Conservation (phyloP, 208 protist genomes). For the Acanthamoeba culbertsoni region DNA sequence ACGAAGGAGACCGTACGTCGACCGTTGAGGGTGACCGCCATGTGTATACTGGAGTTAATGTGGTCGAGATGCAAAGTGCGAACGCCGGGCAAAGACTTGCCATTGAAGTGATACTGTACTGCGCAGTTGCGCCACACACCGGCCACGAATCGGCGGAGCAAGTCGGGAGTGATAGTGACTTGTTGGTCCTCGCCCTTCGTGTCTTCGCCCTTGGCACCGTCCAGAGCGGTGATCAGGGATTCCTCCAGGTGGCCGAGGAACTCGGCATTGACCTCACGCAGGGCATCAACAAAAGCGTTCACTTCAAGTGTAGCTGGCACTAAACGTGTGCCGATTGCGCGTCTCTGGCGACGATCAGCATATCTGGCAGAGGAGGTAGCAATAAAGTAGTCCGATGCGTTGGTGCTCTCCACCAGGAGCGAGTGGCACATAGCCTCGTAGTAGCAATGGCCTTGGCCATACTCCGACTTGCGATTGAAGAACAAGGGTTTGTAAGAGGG, state of each 20-base stretch:
- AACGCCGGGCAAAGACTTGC: not conserved
- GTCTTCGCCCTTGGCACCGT: no score
- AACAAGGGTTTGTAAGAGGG: not conserved
- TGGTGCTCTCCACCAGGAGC: not conserved
- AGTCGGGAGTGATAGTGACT: no score
- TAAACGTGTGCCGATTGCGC: not conserved
- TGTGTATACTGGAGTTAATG: not conserved
- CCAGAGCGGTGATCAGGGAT: not conserved
- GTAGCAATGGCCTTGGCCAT: not conserved
- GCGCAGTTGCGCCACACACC: constrained; percentile 18
- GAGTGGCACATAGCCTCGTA: not conserved
- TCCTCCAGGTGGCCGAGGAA: not conserved
- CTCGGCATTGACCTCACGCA: not conserved
- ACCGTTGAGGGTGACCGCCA: constrained; percentile 4
- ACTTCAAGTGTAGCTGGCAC: not conserved
- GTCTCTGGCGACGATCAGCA: not conserved
- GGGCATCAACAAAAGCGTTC: not conserved
- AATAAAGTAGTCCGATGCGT: not conserved
- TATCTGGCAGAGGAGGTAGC: not conserved
- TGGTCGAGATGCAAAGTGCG: not conserved
- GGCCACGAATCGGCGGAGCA: not conserved
- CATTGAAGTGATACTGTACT: constrained; percentile 9
- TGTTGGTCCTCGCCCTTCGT: not conserved
- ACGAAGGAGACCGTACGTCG: not conserved
- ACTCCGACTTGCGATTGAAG: not conserved